Conservation (phyloP, 345 rosid genomes). For the Syzygium grande region DNA sequence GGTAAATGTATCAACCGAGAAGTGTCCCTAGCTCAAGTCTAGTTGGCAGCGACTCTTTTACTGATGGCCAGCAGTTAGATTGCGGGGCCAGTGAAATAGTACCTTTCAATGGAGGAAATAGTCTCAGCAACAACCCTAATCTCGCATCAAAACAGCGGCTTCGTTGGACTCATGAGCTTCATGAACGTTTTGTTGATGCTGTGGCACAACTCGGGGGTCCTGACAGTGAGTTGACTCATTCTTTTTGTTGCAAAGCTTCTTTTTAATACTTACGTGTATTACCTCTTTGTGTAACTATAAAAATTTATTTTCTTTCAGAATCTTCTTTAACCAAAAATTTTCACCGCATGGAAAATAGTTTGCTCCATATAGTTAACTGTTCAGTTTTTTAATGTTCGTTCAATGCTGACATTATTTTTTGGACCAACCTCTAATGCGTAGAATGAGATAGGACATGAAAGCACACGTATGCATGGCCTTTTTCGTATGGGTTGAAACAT, state of each 20-base stretch:
- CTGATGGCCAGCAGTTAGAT: conserved; percentile 43
- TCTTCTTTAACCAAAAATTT: not conserved
- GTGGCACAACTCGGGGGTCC: conserved; percentile 98
- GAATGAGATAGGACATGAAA: not conserved
- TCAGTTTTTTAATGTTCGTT: not conserved
- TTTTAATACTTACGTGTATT: not conserved
- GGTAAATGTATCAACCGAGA: conserved; percentile 32
- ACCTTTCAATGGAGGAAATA: conserved; percentile 49
- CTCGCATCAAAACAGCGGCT: conserved; percentile 88
- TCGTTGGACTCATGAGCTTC: conserved; percentile 32
- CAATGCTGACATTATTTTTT: not conserved
- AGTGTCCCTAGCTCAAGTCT: conserved; percentile 29
- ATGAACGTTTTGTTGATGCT: conserved; percentile 89
- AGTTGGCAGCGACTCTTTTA: conserved; percentile 27
- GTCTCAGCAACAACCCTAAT: conserved; percentile 41
- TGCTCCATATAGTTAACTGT: not conserved
- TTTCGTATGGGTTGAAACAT: not conserved
- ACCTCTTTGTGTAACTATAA: not conserved
- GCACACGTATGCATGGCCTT: not conserved
- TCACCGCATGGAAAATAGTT: not conserved
- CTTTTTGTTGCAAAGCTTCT: not conserved
- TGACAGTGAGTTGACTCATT: conserved; percentile 57
- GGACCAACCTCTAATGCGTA: not conserved
- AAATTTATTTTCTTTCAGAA: not conserved
- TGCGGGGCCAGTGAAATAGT: conserved; percentile 46